Conservation (phyloP, 805 yeast species). For the Metschnikowia aberdeeniae region DNA sequence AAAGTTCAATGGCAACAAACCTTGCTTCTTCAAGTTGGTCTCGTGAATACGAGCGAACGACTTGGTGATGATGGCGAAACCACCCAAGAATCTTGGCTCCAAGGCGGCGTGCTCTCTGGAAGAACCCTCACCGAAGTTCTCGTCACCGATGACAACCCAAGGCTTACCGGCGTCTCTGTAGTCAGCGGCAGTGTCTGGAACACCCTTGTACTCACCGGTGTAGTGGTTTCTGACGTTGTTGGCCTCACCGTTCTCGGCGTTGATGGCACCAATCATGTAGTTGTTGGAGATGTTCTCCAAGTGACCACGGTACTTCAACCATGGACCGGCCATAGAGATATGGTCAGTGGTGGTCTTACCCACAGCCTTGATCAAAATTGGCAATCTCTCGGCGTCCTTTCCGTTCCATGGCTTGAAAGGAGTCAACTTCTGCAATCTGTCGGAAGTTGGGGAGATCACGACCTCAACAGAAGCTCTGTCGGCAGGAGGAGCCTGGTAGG, state of each 20-base stretch:
- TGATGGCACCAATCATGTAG: conserved; percentile 99
- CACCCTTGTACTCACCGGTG: conserved; percentile 91
- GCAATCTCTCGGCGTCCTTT: conserved; percentile 83
- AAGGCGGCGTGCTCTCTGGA: conserved; percentile 99
- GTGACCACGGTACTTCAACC: conserved; percentile 99
- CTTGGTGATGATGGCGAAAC: conserved; percentile 94
- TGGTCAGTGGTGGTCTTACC: conserved; percentile 99
- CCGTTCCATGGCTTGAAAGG: conserved; percentile 98
- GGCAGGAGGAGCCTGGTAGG: conserved; percentile 95
- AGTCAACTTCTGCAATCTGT: conserved; percentile 90
- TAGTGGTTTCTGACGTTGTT: conserved; percentile 84
- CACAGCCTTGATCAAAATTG: conserved; percentile 90
- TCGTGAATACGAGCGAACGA: conserved; percentile 99
- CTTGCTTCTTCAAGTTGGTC: conserved; percentile 99
- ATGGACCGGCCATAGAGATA: conserved; percentile 99
- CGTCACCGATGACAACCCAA: conserved; percentile 99
- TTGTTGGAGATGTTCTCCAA: conserved; percentile 97
- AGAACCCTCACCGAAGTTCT: conserved; percentile 99
- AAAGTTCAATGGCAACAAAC: conserved; percentile 95
- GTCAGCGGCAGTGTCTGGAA: conserved; percentile 93
- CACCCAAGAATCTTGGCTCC: conserved; percentile 99
- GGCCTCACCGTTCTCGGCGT: conserved; percentile 93
- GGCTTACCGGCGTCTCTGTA: conserved; percentile 90
- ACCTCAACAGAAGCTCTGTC: conserved; percentile 76
- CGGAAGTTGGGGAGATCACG: conserved; percentile 80